These are phyloP conservation scores for Alternaria sp. DNA, from an alignment of 2,329 filamentous ascomycete species.

Conservation along the genomic window DNA sequence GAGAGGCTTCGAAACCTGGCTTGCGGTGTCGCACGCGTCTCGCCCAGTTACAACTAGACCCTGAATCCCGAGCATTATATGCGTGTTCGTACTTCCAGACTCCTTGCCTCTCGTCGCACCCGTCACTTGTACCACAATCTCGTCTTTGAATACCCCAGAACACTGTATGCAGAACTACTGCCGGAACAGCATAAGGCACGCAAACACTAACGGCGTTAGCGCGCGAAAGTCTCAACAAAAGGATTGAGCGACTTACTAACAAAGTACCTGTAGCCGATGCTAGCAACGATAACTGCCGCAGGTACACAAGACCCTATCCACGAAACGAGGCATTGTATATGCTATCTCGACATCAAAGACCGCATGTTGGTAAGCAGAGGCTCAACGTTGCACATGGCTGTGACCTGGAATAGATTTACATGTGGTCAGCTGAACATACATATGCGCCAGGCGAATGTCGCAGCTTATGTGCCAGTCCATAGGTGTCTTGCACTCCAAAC, in stretches of 20 bases:
- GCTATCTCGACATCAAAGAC: constrained; percentile 20
- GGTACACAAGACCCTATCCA: constrained; percentile 27
- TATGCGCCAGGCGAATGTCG: not conserved
- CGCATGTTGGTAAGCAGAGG: constrained; percentile 31
- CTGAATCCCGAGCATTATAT: constrained; percentile 17
- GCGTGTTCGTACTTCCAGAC: constrained; percentile 21
- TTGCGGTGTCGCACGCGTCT: constrained; percentile 3
- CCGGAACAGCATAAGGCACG: constrained; percentile 44
- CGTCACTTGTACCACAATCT: constrained; percentile 28
- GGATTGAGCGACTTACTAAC: constrained; percentile 19
- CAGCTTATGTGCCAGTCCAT: not conserved
- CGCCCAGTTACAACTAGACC: not conserved
- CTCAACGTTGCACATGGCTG: constrained; percentile 29
- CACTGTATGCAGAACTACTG: constrained; percentile 60
- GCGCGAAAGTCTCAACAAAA: constrained; percentile 7
- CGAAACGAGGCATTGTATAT: constrained; percentile 22
- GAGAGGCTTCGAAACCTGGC: not conserved
- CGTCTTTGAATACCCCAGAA: constrained; percentile 60
- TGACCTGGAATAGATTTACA: constrained; percentile 22
- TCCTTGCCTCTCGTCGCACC: constrained; percentile 20
- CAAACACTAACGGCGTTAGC: constrained; percentile 35
- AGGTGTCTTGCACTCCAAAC: not conserved
- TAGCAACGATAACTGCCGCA: constrained; percentile 25
- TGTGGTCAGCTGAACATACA: not conserved
- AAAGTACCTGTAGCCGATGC: constrained; percentile 34